A percentile compares a stretch with the other conserved stretches of the same genome.
phyloP scores from a whole-genome alignment of 2,329 filamentous ascomycete species.

The Anisogramma anomala region DNA sequence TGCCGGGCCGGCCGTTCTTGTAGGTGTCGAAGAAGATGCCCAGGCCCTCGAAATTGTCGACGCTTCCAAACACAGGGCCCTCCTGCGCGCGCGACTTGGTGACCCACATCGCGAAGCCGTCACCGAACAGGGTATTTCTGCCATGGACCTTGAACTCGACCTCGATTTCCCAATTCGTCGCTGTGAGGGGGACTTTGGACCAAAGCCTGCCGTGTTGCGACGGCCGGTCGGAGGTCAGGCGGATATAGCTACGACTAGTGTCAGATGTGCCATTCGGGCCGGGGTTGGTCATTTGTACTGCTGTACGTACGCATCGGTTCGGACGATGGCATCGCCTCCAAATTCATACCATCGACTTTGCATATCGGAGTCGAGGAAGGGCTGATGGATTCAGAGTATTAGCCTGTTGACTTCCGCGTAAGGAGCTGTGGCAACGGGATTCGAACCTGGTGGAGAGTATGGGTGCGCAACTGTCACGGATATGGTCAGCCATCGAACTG shows the following conservation, averaged over 20 bases:
- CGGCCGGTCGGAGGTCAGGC: slow-evolving; percentile 78
- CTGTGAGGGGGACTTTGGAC: slow-evolving; percentile 85
- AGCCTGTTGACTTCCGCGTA: slow-evolving; percentile 15
- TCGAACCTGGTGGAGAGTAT: slow-evolving; percentile 69
- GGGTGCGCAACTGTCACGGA: slow-evolving; percentile 61
- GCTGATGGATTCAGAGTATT: slow-evolving; percentile 37
- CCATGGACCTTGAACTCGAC: slow-evolving; percentile 92
- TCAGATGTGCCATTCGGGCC: slow-evolving; percentile 5
- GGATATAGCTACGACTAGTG: slow-evolving; percentile 58
- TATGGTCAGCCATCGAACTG: slow-evolving; percentile 3
- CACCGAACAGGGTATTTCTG: slow-evolving; percentile 79
- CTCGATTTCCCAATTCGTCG: slow-evolving; percentile 97
- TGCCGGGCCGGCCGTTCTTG: slow-evolving; percentile 96
- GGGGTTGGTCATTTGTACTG: slow-evolving; percentile 7
- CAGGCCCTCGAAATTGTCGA: slow-evolving; percentile 84
- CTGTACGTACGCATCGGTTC: slow-evolving; percentile 51
- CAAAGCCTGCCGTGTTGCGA: slow-evolving; percentile 91
- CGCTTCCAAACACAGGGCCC: slow-evolving; percentile 78
- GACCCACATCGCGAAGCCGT: slow-evolving; percentile 96
- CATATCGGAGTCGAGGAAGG: slow-evolving; percentile 96
- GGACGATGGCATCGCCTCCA: slow-evolving; percentile 84
- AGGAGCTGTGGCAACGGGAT: slow-evolving; percentile 12
- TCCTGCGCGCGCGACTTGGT: slow-evolving; percentile 77
- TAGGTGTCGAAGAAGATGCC: slow-evolving; percentile 97
- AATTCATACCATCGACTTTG: slow-evolving; percentile 99